phyloP scores from a whole-genome alignment of 2,329 filamentous ascomycete genomes.

The Claviceps monticola region DNA sequence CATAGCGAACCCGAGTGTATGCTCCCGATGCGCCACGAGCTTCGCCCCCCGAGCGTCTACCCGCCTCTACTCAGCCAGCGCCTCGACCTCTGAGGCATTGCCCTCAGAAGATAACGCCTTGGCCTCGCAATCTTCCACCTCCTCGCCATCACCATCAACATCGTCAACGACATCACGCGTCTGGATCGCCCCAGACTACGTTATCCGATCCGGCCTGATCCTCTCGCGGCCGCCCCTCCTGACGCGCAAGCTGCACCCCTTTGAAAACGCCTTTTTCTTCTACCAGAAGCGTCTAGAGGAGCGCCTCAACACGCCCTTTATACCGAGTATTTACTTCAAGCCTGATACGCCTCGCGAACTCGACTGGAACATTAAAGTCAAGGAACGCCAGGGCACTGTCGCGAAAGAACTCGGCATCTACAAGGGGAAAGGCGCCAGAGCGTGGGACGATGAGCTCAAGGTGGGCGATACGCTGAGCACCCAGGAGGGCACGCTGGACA shows the following conservation, averaged over 20 bases:
- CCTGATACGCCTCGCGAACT: conserved; percentile 69
- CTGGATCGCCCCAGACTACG: conserved; percentile 19
- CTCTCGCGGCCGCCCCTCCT: conserved; percentile 80
- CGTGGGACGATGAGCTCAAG: conserved; percentile 85
- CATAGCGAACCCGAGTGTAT: conserved; percentile 19
- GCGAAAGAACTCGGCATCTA: conserved; percentile 79
- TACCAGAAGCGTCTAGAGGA: conserved; percentile 97
- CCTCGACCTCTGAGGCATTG: conserved; percentile 9
- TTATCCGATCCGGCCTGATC: conserved; percentile 54
- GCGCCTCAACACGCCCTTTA: conserved; percentile 75
- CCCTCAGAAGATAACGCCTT: conserved; percentile 9
- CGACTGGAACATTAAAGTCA: conserved; percentile 81
- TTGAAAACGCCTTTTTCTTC: conserved; percentile 88
- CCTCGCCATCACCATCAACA: conserved; percentile 4
- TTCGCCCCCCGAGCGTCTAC: conserved; percentile 12
- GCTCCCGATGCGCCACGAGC: conserved; percentile 24
- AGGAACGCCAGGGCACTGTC: conserved; percentile 56
- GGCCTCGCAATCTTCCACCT: conserved; percentile 7
- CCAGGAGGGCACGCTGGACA: conserved; percentile 50
- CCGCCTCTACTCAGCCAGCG: conserved; percentile 23
- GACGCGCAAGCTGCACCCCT: conserved; percentile 69
- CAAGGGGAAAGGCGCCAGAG: conserved; percentile 51
- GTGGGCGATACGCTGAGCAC: conserved; percentile 57
- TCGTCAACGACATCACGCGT: conserved; percentile 2
- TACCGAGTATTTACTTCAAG: conserved; percentile 89